These are phyloP conservation scores for Yarrowia sp. DNA, from an alignment of 805 yeast species.

Conservation along the genomic window DNA sequence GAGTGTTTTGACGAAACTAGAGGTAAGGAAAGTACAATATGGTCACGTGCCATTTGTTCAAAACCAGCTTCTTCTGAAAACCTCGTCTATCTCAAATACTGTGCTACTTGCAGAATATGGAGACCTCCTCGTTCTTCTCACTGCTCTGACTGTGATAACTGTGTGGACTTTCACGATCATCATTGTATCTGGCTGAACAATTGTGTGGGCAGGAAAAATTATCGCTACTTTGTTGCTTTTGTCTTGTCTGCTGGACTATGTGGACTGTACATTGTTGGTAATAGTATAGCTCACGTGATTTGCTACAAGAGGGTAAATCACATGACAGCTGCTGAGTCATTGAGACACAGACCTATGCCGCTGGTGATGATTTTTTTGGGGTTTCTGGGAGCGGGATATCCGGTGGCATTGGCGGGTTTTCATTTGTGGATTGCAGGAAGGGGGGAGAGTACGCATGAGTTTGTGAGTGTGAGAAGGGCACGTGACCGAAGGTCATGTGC, in stretches of 20 bases:
- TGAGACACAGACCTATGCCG: conserved; percentile 37
- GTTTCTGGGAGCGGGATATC: conserved; percentile 53
- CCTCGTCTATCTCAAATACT: conserved; percentile 54
- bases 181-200: conserved; percentile 71
- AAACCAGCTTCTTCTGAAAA: background rate
- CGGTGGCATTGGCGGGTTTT: conserved; percentile 50
- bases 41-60: background rate
- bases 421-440: conserved; percentile 56
- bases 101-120: conserved; percentile 68
- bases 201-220: conserved; percentile 74
- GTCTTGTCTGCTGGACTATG: conserved; percentile 43
- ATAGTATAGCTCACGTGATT: conserved; percentile 40
- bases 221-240: conserved; percentile 46
- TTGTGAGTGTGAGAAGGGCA: conserved; percentile 42
- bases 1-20: conserved; percentile 42
- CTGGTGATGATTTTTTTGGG: conserved; percentile 51
- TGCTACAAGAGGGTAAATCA: conserved; percentile 31
- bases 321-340: conserved; percentile 34
- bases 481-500: background rate
- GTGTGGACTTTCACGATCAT: conserved; percentile 67
- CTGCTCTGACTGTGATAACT: conserved; percentile 65
- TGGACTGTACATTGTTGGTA: conserved; percentile 36
- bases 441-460: conserved; percentile 73
- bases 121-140: conserved; percentile 74
- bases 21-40: no score